A percentile compares a stretch with the other conserved stretches of the same genome.
Evolutionary conservation across 768 basidiomycete genomes (phyloP).

Genomic region (Tricholoma bakamatsutake): DNA sequence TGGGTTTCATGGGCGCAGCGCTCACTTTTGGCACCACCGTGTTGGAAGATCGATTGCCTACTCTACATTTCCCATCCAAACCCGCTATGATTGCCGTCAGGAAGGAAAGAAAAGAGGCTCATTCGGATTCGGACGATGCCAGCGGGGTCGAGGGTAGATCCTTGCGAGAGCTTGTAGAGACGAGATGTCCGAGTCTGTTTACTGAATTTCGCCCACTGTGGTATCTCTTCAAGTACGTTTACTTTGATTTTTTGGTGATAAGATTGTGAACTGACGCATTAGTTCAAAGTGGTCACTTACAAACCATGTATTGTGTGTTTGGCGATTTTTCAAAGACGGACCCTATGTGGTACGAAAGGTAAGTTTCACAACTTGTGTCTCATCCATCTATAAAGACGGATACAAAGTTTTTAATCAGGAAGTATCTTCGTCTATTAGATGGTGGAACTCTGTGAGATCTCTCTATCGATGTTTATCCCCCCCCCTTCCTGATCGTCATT

Average conservation of each 20-base stretch:
- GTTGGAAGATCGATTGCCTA: not conserved
- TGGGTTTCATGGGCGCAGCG: not conserved
- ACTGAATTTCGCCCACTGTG: slow-evolving; percentile 37
- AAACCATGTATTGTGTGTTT: slow-evolving; percentile 54
- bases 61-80: not conserved
- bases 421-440: slow-evolving; percentile 42
- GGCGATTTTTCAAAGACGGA: slow-evolving; percentile 58
- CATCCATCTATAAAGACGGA: not conserved
- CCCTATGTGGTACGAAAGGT: slow-evolving; percentile 53
- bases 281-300: slow-evolving; percentile 49
- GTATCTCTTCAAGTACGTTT: slow-evolving; percentile 41
- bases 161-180: slow-evolving; percentile 33
- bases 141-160: slow-evolving; percentile 28
- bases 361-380: slow-evolving; percentile 4
- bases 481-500: slow-evolving; percentile 5
- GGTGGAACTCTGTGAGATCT: slow-evolving; percentile 55
- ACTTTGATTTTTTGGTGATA: not conserved
- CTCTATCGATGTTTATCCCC: not conserved
- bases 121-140: slow-evolving; percentile 5
- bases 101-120: slow-evolving; percentile 18
- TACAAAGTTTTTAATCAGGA: slow-evolving; percentile 20
- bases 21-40: not conserved
- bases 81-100: slow-evolving; percentile 31
- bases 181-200: slow-evolving; percentile 37
- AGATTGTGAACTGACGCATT: too few relatives aligned